A percentile compares a stretch with the other conserved stretches of the same genome.
These are phyloP conservation scores for Harringtonia aguacate DNA, from an alignment of 2,329 filamentous ascomycete species.

Conservation along the genomic window DNA sequence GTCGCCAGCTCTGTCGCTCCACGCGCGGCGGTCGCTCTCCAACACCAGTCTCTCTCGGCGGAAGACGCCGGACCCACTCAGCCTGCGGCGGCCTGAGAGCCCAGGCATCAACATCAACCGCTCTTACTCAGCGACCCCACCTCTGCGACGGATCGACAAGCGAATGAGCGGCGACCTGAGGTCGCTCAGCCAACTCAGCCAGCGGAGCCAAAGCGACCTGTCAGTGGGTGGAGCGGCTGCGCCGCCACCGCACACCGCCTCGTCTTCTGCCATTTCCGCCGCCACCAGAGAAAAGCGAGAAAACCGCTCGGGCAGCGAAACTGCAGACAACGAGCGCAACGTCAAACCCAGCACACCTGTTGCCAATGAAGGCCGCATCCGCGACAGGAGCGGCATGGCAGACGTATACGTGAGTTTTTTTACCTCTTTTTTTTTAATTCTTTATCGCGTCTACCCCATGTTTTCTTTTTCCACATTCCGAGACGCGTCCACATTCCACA, in stretches of 20 bases:
- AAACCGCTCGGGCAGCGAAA: slow-evolving; percentile 4
- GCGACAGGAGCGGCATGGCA: slow-evolving; percentile 67
- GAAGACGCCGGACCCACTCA: slow-evolving; percentile 41
- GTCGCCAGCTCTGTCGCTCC: slow-evolving; percentile 1
- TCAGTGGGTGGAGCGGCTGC: neutral
- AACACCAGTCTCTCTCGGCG: slow-evolving; percentile 42
- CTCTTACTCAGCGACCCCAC: slow-evolving; percentile 44
- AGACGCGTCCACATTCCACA: too few species aligned
- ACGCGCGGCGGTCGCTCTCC: slow-evolving; percentile 30
- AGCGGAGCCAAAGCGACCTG: slow-evolving; percentile 9
- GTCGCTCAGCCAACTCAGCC: slow-evolving; percentile 48
- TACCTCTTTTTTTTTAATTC: slow-evolving; percentile 6
- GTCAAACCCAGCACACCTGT: slow-evolving; percentile 36
- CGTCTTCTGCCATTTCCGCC: slow-evolving; percentile 11
- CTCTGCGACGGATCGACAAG: slow-evolving; percentile 58
- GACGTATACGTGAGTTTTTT: slow-evolving; percentile 77
- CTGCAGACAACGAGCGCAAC: neutral
- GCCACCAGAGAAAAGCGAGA: slow-evolving; percentile 6
- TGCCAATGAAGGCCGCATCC: slow-evolving; percentile 79
- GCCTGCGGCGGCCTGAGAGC: slow-evolving; percentile 53
- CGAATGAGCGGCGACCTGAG: slow-evolving; percentile 68
- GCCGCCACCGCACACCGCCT: slow-evolving; percentile 11
- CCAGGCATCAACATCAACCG: slow-evolving; percentile 44
- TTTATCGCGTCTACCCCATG: slow-evolving; percentile 1
- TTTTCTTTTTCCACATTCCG: neutral